Conservation (phyloP, 2,329 filamentous ascomycete species). For the Pyrenophora tritici-repentis region DNA sequence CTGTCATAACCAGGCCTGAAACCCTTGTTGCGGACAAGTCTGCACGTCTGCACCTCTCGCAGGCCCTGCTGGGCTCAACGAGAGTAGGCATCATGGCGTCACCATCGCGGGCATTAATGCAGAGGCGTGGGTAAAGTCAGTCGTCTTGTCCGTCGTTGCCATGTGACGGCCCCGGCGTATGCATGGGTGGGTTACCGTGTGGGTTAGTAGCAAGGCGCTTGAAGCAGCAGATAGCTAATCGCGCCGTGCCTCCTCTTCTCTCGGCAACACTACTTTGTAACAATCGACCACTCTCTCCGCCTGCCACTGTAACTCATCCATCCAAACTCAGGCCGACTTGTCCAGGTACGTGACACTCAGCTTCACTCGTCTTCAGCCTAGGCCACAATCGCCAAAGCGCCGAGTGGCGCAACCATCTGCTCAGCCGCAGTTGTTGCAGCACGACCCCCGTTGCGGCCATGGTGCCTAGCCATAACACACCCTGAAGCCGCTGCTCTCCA, state of each 20-base stretch:
- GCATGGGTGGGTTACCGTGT: slow-evolving; percentile 10
- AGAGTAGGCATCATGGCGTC: background rate
- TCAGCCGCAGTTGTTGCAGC: slow-evolving; percentile 24
- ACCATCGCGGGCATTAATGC: background rate
- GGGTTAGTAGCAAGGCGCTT: slow-evolving; percentile 11
- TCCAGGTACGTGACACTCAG: slow-evolving; percentile 11
- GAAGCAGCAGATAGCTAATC: slow-evolving; percentile 13
- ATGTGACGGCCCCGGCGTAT: slow-evolving; percentile 15
- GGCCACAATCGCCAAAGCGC: slow-evolving; percentile 14
- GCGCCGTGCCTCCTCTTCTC: slow-evolving; percentile 11
- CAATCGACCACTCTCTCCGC: slow-evolving; percentile 6
- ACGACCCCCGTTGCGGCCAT: slow-evolving; percentile 20
- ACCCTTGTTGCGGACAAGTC: slow-evolving; percentile 6
- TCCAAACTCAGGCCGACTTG: background rate
- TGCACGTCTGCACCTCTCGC: no score
- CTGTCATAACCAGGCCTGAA: slow-evolving; percentile 13
- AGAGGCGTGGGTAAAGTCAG: background rate
- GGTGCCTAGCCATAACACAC: slow-evolving; percentile 22
- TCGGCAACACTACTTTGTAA: slow-evolving; percentile 3
- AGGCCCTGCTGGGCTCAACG: no score
- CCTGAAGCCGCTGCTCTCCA: slow-evolving; percentile 21
- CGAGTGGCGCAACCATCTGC: slow-evolving; percentile 14
- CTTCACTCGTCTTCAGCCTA: slow-evolving; percentile 6
- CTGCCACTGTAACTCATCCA: background rate
- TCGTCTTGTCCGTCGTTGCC: background rate